Evolutionary conservation across 495 filamentous ascomycete genomes (phyloP), one percentile per base, ranked within the genome.

Genomic region (Rhypophila decipiens): DNA sequence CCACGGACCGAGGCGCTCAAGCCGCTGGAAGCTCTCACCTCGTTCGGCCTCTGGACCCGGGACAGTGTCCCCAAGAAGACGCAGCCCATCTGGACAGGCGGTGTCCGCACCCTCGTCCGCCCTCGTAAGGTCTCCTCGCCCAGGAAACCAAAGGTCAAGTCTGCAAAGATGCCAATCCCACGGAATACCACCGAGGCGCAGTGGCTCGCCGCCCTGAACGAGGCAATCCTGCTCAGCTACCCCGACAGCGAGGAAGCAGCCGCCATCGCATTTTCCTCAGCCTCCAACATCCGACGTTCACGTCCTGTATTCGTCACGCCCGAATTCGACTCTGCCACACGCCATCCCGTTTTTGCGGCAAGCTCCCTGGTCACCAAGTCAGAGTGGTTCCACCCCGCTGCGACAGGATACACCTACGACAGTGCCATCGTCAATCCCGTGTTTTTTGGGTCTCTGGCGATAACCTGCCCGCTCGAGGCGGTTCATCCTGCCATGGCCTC

Each of bases 301-400:
- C n/a, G 24, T 35, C 4, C 50, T 53, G n/a, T 61, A 52, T 33
- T n/a, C 27, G 1, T 18, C 15, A 10, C 39, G 34, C 17, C 36
- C 1, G n/a, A 42, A 18, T 61, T 64, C 38, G 58, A 67, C 42
- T 46, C 63, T 10, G 37, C 68, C 21, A 33, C 48, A 15, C 49
- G 59, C 29, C 68, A 71, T 54, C 69, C 69, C 21, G 69, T 68
- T n/a, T 71, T 68, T 40, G 57, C 63, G 50, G 61, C 62, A 12
- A 44, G 37, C 22, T 57, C 59, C 9, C 47, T 67, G 38, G 37
- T 56, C 40, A 60, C 61, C 21, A 40, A 31, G 7, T 60, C 63
- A 3, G 59, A 63, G 52, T 60, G 42, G 37, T 52, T 59, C 49
- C 67, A 72, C 51, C 67, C 69, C 8, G 67, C 63, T 10, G 56